phyloP scores from a whole-genome alignment of 148 eudicot genomes.

The Fallopia convolvulus region DNA sequence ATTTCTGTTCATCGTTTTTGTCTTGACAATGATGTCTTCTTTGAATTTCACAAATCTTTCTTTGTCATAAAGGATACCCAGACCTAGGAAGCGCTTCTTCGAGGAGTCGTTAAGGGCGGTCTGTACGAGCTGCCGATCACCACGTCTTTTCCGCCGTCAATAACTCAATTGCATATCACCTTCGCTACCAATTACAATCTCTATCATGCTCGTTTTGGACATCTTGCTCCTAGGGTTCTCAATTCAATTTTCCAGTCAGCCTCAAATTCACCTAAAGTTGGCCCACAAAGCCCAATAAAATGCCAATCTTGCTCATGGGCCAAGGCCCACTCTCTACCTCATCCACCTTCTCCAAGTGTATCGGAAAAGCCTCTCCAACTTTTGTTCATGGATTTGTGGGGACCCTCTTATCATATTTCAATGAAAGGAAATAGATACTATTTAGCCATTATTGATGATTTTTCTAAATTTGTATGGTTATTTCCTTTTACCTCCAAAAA shows the following conservation, averaged over 20 bases:
- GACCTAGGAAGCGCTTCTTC: neutral
- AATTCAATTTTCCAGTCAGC: neutral
- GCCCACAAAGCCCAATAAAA: neutral
- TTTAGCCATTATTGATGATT: neutral
- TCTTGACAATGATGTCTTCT: no score
- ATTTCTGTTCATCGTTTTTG: neutral
- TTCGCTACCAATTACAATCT: neutral
- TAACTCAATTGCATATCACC: neutral
- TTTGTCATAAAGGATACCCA: neutral
- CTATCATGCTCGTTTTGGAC: neutral
- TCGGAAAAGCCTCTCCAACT: neutral
- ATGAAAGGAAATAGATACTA: neutral
- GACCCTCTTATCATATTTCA: neutral
- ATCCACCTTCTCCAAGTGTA: neutral
- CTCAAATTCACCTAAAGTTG: no score
- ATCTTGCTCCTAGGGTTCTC: no score
- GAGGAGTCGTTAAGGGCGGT: neutral
- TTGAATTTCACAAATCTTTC: neutral
- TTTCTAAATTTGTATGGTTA: neutral
- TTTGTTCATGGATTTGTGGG: neutral
- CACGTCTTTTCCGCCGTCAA: neutral
- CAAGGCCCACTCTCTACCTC: neutral
- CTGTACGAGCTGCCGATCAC: neutral
- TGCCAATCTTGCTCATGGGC: neutral
- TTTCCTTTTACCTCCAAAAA: neutral